Percentiles rank a stretch among this genome's conserved stretches.
Conservation (phyloP, 2,329 filamentous ascomycete genomes). For the Plectosphaerella plurivora region DNA sequence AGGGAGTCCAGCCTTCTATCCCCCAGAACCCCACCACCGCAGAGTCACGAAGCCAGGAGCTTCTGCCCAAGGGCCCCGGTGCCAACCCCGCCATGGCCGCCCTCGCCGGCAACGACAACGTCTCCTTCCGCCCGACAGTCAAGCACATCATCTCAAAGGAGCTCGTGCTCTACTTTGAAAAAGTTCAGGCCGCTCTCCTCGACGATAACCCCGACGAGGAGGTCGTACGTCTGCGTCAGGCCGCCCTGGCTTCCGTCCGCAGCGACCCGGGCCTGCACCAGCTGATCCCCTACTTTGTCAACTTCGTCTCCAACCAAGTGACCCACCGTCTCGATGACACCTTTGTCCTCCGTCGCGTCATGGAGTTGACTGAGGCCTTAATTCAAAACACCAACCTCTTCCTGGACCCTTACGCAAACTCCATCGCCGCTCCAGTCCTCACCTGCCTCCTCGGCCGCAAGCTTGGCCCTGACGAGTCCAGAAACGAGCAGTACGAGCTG, state of each 20-base stretch:
- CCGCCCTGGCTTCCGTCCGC: constrained; percentile 78
- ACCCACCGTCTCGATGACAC: constrained; percentile 89
- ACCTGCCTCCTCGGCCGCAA: constrained; percentile 87
- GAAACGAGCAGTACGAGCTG: constrained; percentile 69
- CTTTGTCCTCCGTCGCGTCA: constrained; percentile 85
- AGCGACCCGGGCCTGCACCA: constrained; percentile 93
- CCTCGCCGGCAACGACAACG: constrained; percentile 76
- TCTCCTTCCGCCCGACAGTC: constrained; percentile 81
- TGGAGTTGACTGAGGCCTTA: constrained; percentile 81
- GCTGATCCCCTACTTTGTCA: constrained; percentile 91
- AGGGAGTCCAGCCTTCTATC: constrained; percentile 94
- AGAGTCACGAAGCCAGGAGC: constrained; percentile 78
- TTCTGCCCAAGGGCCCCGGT: constrained; percentile 84
- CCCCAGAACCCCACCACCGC: constrained; percentile 90
- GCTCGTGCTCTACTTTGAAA: constrained; percentile 94
- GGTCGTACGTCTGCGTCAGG: constrained; percentile 66
- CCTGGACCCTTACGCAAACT: constrained; percentile 54
- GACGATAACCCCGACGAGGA: constrained; percentile 83
- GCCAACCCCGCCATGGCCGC: constrained; percentile 82
- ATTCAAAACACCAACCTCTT: constrained; percentile 81
- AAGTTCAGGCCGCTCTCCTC: constrained; percentile 82
- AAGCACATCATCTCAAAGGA: constrained; percentile 97
- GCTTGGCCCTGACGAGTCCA: constrained; percentile 56
- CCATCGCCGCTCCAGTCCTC: constrained; percentile 78
- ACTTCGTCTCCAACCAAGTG: constrained; percentile 93